Percentiles rank a stretch among this genome's conserved stretches.
Conservation (phyloP, 2,329 filamentous ascomycete genomes). For the Venturia aucupariae region DNA sequence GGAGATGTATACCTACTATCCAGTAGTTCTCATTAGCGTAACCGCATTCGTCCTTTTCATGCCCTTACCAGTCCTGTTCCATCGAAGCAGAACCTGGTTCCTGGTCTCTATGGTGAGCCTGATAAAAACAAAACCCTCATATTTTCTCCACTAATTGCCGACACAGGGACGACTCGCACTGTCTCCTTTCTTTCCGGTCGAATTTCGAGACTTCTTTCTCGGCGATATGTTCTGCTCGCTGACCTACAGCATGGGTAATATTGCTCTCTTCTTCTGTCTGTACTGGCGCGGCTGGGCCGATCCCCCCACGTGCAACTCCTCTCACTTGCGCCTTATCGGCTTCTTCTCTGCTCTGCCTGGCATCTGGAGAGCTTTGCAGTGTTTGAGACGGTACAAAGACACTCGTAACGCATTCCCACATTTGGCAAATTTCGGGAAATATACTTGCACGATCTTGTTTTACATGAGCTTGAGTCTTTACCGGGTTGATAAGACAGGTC, state of each 20-base stretch:
- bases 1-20: slow-evolving; percentile 74
- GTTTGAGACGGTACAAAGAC: slow-evolving; percentile 78
- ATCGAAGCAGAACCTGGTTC: slow-evolving; percentile 75
- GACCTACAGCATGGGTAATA: slow-evolving; percentile 81
- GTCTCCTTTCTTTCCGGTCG: slow-evolving; percentile 82
- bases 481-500: slow-evolving; percentile 54
- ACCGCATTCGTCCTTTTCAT: slow-evolving; percentile 62
- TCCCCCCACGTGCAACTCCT: slow-evolving; percentile 73
- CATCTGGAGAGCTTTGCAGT: slow-evolving; percentile 86
- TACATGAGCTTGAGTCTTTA: slow-evolving; percentile 75
- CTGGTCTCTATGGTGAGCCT: slow-evolving; percentile 71
- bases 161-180: slow-evolving; percentile 70
- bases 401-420: slow-evolving; percentile 85
- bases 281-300: slow-evolving; percentile 64
- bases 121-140: background rate
- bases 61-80: slow-evolving; percentile 64
- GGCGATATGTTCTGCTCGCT: slow-evolving; percentile 97
- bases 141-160: slow-evolving; percentile 22
- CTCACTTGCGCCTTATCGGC: slow-evolving; percentile 70
- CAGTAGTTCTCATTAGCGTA: slow-evolving; percentile 65
- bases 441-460: slow-evolving; percentile 71
- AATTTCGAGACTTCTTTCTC: slow-evolving; percentile 95
- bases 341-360: slow-evolving; percentile 78
- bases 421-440: slow-evolving; percentile 86
- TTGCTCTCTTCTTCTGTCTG: slow-evolving; percentile 89